Evolutionary conservation across 1,139 yeast genomes (phyloP).

Genomic region (Meyerozyma elateridarum): DNA sequence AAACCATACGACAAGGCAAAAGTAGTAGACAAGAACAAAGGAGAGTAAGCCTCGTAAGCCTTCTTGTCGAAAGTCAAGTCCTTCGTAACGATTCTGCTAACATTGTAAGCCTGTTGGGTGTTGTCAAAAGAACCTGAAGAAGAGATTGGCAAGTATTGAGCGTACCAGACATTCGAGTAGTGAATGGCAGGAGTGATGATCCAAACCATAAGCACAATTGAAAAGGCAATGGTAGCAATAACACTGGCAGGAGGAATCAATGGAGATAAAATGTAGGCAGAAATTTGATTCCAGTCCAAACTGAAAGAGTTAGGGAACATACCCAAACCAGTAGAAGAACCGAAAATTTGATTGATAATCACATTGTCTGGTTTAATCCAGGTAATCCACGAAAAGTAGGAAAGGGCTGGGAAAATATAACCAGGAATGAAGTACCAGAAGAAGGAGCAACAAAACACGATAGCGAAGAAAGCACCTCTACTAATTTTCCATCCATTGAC

Average conservation of each 20-base stretch:
- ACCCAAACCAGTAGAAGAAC: conserved; percentile 57
- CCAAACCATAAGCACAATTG: conserved; percentile 34
- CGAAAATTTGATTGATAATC: conserved; percentile 58
- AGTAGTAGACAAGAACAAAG: conserved; percentile 60
- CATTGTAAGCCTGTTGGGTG: conserved; percentile 30
- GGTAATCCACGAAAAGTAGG: conserved; percentile 26
- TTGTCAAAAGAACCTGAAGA: conserved; percentile 37
- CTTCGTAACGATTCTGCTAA: conserved; percentile 37
- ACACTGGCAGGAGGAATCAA: conserved; percentile 64
- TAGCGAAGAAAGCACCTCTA: conserved; percentile 29
- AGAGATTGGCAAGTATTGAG: conserved; percentile 41
- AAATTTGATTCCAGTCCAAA: conserved; percentile 42
- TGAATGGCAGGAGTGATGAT: conserved; percentile 38
- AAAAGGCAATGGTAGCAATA: conserved; percentile 41
- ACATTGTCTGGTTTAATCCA: conserved; percentile 35
- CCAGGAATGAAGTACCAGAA: conserved; percentile 44
- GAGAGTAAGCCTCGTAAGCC: conserved; percentile 53
- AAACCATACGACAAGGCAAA: conserved; percentile 59
- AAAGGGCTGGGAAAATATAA: conserved; percentile 20
- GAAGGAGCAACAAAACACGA: conserved; percentile 25
- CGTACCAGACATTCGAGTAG: conserved; percentile 40
- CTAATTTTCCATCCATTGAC: conserved; percentile 42
- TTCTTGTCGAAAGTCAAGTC: conserved; percentile 39
- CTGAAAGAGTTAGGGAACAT: conserved; percentile 44
- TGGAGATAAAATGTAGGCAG: conserved; percentile 60